Evolutionary conservation across 768 basidiomycete species (phyloP).

Genomic region (Paxillus involutus): DNA sequence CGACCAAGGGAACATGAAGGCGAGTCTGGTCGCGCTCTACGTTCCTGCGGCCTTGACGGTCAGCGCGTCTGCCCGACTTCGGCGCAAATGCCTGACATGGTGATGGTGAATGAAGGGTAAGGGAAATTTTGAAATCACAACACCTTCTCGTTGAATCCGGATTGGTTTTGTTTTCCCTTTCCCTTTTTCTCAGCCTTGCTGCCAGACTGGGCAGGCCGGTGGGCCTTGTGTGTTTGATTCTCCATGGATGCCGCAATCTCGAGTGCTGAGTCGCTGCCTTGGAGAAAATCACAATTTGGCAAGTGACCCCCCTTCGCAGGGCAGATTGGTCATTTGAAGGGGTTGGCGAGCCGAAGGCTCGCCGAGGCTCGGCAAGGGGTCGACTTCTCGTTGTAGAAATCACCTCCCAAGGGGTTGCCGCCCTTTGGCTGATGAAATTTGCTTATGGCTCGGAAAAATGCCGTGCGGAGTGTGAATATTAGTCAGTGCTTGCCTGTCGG

Average conservation of each 20-base stretch:
- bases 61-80: conserved; percentile 86
- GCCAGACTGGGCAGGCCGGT: conserved; percentile 72
- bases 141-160: conserved; percentile 91
- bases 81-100: conserved; percentile 78
- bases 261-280: not conserved
- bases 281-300: conserved; percentile 10
- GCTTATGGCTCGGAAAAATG: too few species aligned
- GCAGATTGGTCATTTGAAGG: too few species aligned
- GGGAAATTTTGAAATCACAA: not conserved
- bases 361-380: too few species aligned
- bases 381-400: too few species aligned
- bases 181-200: conserved; percentile 76
- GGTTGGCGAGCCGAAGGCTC: too few species aligned
- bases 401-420: too few species aligned
- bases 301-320: conserved; percentile 11
- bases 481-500: too few species aligned
- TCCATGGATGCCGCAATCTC: conserved; percentile 46
- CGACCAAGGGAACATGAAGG: conserved; percentile 93
- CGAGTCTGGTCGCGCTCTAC: conserved; percentile 93
- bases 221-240: conserved; percentile 78
- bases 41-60: conserved; percentile 84
- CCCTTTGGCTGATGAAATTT: too few species aligned
- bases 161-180: conserved; percentile 66
- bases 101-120: conserved; percentile 1
- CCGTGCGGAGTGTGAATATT: too few species aligned